Base-by-base conservation (phyloP, 176 grass and related monocot species). In the Oryza meyeriana region DNA sequence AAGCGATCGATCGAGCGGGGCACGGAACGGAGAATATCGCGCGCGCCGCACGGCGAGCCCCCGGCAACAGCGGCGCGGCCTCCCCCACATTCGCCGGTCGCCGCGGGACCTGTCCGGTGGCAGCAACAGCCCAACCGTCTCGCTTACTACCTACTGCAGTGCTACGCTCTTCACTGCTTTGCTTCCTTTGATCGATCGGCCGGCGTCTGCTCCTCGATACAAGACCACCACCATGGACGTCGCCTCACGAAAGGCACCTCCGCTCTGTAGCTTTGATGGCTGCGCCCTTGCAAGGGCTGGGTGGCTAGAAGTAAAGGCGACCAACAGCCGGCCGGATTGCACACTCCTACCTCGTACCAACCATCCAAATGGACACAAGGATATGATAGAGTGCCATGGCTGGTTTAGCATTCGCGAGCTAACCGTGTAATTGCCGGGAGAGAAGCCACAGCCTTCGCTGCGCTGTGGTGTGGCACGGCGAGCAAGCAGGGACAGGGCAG, bases 211-310 rank as follows among this genome's bases (percentile, higher is more conserved):
- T 14, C 32, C 6, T n/a, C 73, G 12, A 20, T 47, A 32, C 14
- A 5, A 39, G 42, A 47, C 8, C 30, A 66, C 62, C 35, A 32
- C 42, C 41, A 26, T 45, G 42, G 42, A 10, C 25, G 74, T 83
- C 8, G 69, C 80, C 28, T 74, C 81, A 26, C 28, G 76, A 85
- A 85, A 85, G 75, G 39, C 39, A 41, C 75, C 10, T 36, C 57
- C 31, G 40, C 66, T 61, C 75, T 85, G 84, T 17, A 79, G 40
- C 75, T 38, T 72, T 64, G 83, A n/a, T 68, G 45, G 50, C 50
- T 7, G 7, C 50, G 17, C 12, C 5, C 12, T 10, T 18, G 36
- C 4, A 59, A 59, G 20, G 8, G 52, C 13, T 17, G 20, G 47
- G 2, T 2, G 39, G 29, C 25, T 20, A n/a, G 14, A 62, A 32